Evolutionary conservation across 2,329 filamentous ascomycete species (phyloP).

Genomic region (Lachnellula suecica): DNA sequence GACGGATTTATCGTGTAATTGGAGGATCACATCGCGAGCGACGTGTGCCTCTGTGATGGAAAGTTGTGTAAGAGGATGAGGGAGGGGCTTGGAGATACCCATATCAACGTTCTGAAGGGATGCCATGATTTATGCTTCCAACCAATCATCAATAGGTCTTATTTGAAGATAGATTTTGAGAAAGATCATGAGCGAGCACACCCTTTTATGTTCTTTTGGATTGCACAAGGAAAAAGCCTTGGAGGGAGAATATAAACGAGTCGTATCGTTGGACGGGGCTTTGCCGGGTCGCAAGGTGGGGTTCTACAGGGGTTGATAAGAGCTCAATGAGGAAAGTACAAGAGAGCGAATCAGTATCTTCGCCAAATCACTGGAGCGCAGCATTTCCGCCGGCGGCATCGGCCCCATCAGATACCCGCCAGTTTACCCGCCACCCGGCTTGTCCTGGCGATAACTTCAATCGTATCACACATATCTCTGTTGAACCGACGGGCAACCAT

Average conservation of each 20-base stretch:
- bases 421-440: neutral
- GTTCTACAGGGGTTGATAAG: neutral
- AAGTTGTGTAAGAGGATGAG: conserved; percentile 48
- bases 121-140: no score
- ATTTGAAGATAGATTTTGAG: neutral
- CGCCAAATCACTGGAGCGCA: no score
- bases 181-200: neutral
- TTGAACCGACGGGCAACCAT: no score
- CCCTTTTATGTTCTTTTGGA: neutral
- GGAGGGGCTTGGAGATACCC: conserved; percentile 9
- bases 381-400: neutral
- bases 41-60: conserved; percentile 47
- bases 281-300: neutral
- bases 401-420: neutral
- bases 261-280: neutral
- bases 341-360: neutral
- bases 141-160: no score
- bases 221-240: neutral
- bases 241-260: neutral
- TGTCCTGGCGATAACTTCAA: neutral
- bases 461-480: neutral
- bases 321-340: neutral
- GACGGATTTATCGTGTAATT: conserved; percentile 23
- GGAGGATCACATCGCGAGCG: conserved; percentile 47
- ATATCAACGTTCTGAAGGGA: neutral